phyloP scores from a whole-genome alignment of 192 early-diverging fungal genomes.

The Anaeromyces robustus region DNA sequence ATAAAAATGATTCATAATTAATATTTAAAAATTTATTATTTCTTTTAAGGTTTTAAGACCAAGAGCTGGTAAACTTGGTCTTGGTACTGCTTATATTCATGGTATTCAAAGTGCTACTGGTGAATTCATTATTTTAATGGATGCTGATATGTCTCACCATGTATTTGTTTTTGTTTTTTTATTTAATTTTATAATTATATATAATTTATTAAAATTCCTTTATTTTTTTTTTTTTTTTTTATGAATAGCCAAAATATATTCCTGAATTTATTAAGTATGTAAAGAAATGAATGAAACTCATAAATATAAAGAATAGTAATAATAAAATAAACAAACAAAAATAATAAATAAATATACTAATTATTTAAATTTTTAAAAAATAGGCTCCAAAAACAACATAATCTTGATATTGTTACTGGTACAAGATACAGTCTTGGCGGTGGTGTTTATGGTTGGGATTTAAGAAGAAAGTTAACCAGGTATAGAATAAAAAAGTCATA shows the following conservation, averaged over 20 bases:
- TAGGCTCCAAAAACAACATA: constrained; percentile 56
- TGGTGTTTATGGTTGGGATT: constrained; percentile 95
- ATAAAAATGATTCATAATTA: not conserved
- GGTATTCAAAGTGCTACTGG: constrained; percentile 87
- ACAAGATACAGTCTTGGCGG: constrained; percentile 77
- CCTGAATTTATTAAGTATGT: constrained; percentile 73
- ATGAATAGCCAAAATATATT: constrained; percentile 78
- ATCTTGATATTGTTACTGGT: constrained; percentile 88
- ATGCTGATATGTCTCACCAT: constrained; percentile 98
- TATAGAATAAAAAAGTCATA: constrained; percentile 1
- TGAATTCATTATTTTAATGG: constrained; percentile 94
- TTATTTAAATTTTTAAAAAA: no score
- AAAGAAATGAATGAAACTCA: no score
- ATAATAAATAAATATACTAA: no score
- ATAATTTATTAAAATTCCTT: not conserved
- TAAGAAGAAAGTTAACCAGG: constrained; percentile 87
- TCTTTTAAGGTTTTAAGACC: constrained; percentile 59
- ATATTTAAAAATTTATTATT: no score
- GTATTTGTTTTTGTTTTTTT: constrained; percentile 21
- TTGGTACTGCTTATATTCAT: constrained; percentile 91
- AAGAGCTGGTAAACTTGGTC: constrained; percentile 85
- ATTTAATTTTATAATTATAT: not conserved
- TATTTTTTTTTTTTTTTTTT: not conserved
- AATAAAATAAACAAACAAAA: no score
- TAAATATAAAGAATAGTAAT: no score